These are phyloP conservation scores for Gynochthodes officinalis DNA, from an alignment of 257 asterid genomes.

Conservation along the genomic window DNA sequence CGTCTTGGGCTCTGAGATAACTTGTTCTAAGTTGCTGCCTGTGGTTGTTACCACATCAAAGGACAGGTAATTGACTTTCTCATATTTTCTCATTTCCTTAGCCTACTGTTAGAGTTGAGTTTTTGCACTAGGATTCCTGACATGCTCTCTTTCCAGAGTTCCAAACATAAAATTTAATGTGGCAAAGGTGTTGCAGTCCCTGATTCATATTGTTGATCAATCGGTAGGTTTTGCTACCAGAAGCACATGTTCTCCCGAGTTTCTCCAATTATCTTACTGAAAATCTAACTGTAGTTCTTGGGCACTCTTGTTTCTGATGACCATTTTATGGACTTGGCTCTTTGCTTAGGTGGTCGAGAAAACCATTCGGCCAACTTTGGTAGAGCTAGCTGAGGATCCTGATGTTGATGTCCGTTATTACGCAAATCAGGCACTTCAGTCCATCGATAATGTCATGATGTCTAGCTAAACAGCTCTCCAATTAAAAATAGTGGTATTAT, in stretches of 20 bases:
- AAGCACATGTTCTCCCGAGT: background rate
- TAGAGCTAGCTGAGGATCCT: conserved; percentile 63
- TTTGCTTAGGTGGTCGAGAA: conserved; percentile 51
- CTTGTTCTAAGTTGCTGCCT: conserved; percentile 81
- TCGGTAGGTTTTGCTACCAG: conserved; percentile 34
- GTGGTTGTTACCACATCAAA: conserved; percentile 55
- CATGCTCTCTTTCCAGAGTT: conserved; percentile 37
- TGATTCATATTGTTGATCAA: conserved; percentile 60
- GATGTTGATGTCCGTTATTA: conserved; percentile 71
- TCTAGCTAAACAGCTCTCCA: conserved; percentile 34
- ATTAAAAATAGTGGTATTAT: background rate
- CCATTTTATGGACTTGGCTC: background rate
- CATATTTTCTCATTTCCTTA: too few relatives aligned
- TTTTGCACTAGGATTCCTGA: background rate
- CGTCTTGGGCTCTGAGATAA: conserved; percentile 91
- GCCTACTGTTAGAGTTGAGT: too few relatives aligned
- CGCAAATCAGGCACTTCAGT: conserved; percentile 58
- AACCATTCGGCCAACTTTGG: conserved; percentile 56
- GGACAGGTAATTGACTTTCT: conserved; percentile 42
- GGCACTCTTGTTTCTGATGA: background rate
- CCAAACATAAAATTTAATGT: conserved; percentile 68
- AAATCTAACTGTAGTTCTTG: background rate
- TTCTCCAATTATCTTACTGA: background rate
- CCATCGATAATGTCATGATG: conserved; percentile 58
- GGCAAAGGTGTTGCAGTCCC: conserved; percentile 72